Evolutionary conservation across 192 early-diverging fungal genomes (phyloP).

Genomic region (Rhizophagus sp.): DNA sequence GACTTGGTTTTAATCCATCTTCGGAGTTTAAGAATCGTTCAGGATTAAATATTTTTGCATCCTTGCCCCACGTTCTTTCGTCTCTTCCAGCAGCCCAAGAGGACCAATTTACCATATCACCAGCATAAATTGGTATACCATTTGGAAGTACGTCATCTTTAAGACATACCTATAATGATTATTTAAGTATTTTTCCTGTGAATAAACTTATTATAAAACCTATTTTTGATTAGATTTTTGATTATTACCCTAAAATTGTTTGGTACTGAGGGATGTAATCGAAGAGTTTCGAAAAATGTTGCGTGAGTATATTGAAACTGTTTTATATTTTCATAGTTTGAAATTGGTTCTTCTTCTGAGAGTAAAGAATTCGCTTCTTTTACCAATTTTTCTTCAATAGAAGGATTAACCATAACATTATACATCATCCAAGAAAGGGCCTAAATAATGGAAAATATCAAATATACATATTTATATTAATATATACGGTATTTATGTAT

Average conservation of each 20-base stretch:
- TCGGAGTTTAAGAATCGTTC: slow-evolving; percentile 59
- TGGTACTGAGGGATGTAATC: slow-evolving; percentile 71
- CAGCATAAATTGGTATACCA: slow-evolving; percentile 52
- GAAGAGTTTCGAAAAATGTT: slow-evolving; percentile 60
- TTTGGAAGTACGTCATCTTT: slow-evolving; percentile 63
- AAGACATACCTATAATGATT: slow-evolving; percentile 36
- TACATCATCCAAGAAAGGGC: slow-evolving; percentile 54
- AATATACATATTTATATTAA: no score
- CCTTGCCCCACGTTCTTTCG: slow-evolving; percentile 61
- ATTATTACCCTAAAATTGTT: slow-evolving; percentile 45
- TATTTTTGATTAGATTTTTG: not conserved
- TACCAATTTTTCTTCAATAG: slow-evolving; percentile 36
- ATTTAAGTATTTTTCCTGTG: not conserved
- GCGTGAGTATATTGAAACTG: slow-evolving; percentile 39
- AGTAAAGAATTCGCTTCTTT: slow-evolving; percentile 33
- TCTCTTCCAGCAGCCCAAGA: slow-evolving; percentile 56
- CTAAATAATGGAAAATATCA: not conserved
- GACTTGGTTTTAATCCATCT: slow-evolving; percentile 35
- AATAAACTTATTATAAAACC: no score
- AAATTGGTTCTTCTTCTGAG: not conserved
- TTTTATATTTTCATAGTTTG: slow-evolving; percentile 34
- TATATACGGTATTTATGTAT: no score
- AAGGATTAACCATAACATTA: slow-evolving; percentile 44
- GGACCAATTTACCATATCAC: slow-evolving; percentile 50
- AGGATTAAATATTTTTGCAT: slow-evolving; percentile 63